These are phyloP conservation scores for Diutina catenulata DNA, from an alignment of 1,139 yeast genomes.

Conservation along the genomic window DNA sequence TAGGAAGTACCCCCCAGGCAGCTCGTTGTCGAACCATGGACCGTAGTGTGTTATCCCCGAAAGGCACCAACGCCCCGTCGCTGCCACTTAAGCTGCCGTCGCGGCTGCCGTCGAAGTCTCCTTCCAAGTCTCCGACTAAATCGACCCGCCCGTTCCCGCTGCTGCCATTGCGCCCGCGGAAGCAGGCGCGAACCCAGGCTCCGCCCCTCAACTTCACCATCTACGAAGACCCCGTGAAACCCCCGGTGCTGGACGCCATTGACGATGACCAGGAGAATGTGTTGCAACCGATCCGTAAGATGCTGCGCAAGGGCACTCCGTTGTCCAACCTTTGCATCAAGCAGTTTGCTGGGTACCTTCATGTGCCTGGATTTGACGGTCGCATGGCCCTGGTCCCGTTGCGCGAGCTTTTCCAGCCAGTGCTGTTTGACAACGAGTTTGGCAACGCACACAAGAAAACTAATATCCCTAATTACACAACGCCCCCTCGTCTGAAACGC, in stretches of 20 bases:
- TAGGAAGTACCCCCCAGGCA: neutral
- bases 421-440: constrained; percentile 1
- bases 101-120: neutral
- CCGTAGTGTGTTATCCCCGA: neutral
- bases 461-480: neutral
- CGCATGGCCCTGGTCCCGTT: neutral
- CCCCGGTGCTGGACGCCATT: neutral
- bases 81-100: neutral
- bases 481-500: neutral
- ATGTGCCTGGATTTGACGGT: constrained; percentile 1
- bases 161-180: constrained; percentile 3
- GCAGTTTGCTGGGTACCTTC: neutral
- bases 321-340: neutral
- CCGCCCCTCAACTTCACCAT: neutral
- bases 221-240: neutral
- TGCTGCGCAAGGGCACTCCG: constrained; percentile 1
- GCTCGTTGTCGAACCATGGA: neutral
- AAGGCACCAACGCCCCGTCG: neutral
- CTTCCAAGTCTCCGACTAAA: neutral
- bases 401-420: neutral
- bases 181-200: neutral
- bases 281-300: neutral
- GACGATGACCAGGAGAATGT: constrained; percentile 3
- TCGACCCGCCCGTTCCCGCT: neutral
- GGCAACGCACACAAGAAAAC: neutral